phyloP scores from a whole-genome alignment of 2,329 filamentous ascomycete genomes.

The Colletotrichum sp. region DNA sequence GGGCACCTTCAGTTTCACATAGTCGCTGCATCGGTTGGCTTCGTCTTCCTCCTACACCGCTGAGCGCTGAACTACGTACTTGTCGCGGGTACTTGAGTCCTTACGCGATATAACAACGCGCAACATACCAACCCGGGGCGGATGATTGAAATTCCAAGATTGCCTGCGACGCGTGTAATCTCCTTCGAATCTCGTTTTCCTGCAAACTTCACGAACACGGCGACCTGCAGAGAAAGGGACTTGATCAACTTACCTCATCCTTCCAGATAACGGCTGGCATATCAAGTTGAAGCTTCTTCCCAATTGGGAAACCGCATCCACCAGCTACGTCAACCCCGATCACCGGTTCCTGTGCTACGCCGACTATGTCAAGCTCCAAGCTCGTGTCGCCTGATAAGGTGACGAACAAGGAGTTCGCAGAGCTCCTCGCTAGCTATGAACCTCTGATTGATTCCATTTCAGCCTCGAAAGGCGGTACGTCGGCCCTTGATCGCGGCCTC shows the following conservation, averaged over 20 bases:
- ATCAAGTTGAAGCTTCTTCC: neutral
- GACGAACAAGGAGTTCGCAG: constrained; percentile 37
- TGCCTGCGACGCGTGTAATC: neutral
- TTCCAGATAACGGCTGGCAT: neutral
- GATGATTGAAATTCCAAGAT: neutral
- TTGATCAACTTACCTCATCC: neutral
- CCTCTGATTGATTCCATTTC: constrained; percentile 48
- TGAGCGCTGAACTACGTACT: neutral
- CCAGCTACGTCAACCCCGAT: neutral
- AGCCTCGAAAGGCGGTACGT: constrained; percentile 47
- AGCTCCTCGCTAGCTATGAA: constrained; percentile 42
- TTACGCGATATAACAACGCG: neutral
- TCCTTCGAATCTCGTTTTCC: neutral
- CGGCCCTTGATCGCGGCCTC: neutral
- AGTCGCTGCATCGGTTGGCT: neutral
- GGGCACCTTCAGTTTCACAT: neutral
- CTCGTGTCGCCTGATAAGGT: constrained; percentile 26
- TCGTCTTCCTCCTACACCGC: neutral
- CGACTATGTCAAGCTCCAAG: neutral
- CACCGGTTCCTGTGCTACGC: neutral
- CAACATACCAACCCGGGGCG: neutral
- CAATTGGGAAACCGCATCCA: neutral
- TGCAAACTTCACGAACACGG: neutral
- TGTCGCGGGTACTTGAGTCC: neutral
- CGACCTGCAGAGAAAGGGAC: neutral